These are phyloP conservation scores for Phellopilus nigrolimitatus DNA, from an alignment of 1,284 basidiomycete species.

Conservation along the genomic window DNA sequence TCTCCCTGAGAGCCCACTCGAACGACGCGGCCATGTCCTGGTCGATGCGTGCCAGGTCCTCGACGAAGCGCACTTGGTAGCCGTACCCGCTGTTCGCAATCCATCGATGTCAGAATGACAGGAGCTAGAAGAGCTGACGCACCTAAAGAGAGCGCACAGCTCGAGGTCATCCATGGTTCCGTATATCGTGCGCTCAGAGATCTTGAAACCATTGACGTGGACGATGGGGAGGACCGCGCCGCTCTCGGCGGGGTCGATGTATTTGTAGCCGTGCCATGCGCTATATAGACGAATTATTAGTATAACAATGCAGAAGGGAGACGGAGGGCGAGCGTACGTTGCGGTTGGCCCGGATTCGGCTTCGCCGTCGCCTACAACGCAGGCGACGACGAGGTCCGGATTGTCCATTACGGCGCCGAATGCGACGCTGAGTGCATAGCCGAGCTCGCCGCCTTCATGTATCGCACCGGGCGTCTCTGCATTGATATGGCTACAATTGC, in stretches of 20 bases:
- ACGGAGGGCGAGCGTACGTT: slow-evolving; percentile 32
- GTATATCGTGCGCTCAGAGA: slow-evolving; percentile 83
- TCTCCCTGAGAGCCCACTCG: slow-evolving; percentile 79
- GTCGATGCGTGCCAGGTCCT: slow-evolving; percentile 62
- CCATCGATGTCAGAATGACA: slow-evolving; percentile 6
- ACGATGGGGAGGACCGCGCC: slow-evolving; percentile 87
- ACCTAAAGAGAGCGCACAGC: slow-evolving; percentile 64
- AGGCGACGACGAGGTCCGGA: slow-evolving; percentile 75
- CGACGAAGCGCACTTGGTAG: slow-evolving; percentile 82
- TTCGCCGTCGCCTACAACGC: slow-evolving; percentile 84
- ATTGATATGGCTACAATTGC: slow-evolving; percentile 55
- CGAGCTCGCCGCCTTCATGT: slow-evolving; percentile 90
- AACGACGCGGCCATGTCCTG: slow-evolving; percentile 73
- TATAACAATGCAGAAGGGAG: neutral
- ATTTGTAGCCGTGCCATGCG: slow-evolving; percentile 85
- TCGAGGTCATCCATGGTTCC: slow-evolving; percentile 90
- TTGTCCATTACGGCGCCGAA: slow-evolving; percentile 88
- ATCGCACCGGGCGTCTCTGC: slow-evolving; percentile 82
- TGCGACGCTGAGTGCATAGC: slow-evolving; percentile 79
- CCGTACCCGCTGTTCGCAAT: slow-evolving; percentile 80
- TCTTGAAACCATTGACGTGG: slow-evolving; percentile 83
- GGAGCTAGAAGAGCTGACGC: neutral
- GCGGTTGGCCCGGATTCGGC: slow-evolving; percentile 84
- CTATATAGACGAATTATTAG: slow-evolving; percentile 27
- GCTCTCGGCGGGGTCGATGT: slow-evolving; percentile 85